Evolutionary conservation across 2,329 filamentous ascomycete species (phyloP).

Genomic region (Pyricularia grisea): DNA sequence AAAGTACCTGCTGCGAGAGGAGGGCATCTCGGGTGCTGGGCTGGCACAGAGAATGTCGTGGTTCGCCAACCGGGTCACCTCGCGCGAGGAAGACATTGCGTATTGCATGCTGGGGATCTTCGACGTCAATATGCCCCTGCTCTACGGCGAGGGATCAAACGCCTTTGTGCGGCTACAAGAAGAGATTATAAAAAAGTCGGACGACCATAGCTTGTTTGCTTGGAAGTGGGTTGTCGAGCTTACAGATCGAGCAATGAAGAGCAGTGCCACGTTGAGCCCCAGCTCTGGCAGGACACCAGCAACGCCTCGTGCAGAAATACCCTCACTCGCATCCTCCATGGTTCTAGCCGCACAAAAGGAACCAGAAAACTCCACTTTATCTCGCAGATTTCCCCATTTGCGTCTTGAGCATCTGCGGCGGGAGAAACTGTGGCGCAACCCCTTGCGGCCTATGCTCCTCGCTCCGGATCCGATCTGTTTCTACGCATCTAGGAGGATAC

Average conservation of each 20-base stretch:
- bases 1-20: neutral
- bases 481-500: neutral
- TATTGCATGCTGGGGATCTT: constrained; percentile 24
- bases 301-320: neutral
- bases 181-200: constrained; percentile 16
- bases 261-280: neutral
- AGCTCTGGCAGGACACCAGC: no score
- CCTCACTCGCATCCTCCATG: neutral
- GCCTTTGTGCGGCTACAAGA: constrained; percentile 19
- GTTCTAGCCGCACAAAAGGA: neutral
- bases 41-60: constrained; percentile 18
- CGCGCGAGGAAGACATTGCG: constrained; percentile 17
- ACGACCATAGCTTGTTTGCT: constrained; percentile 10
- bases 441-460: constrained; percentile 4
- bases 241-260: neutral
- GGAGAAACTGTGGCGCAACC: constrained; percentile 2
- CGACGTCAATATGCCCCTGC: constrained; percentile 19
- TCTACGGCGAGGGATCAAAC: constrained; percentile 21
- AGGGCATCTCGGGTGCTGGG: neutral
- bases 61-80: constrained; percentile 17
- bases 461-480: constrained; percentile 6
- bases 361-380: no score
- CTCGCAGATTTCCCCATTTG: neutral
- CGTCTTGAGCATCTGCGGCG: neutral
- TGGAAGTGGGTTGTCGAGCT: neutral